A percentile compares a stretch with the other conserved stretches of the same genome.
Evolutionary conservation across 345 rosid species (phyloP).

Genomic region (Erucastrum elatum): DNA sequence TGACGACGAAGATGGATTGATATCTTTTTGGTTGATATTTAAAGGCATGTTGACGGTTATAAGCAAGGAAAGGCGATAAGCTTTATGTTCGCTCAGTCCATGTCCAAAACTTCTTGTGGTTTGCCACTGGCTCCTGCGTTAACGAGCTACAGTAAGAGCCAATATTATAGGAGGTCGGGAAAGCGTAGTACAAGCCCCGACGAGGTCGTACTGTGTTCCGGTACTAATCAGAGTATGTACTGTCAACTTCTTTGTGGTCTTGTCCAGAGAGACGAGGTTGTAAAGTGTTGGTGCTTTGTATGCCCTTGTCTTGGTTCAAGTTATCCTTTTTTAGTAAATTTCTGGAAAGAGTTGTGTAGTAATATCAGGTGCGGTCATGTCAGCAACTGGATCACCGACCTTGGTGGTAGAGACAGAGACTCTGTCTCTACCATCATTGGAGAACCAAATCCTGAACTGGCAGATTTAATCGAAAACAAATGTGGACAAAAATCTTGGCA

Average conservation of each 20-base stretch:
- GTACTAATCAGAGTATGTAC: neutral
- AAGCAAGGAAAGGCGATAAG: neutral
- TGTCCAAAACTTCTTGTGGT: neutral
- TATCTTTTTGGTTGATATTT: neutral
- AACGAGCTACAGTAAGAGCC: neutral
- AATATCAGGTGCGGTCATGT: neutral
- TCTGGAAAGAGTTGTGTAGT: neutral
- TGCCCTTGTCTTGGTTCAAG: neutral
- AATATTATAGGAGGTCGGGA: neutral
- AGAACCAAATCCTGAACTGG: too few relatives aligned
- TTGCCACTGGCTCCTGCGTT: neutral
- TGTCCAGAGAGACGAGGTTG: neutral
- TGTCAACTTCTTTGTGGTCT: slow-evolving; percentile 3
- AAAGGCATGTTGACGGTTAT: neutral
- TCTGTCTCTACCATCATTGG: too few relatives aligned
- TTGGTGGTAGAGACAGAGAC: too few relatives aligned
- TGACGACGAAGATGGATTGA: neutral
- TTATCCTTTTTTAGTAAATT: neutral
- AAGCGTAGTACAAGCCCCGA: neutral
- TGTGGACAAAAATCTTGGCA: too few relatives aligned
- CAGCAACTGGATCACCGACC: neutral
- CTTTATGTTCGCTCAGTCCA: neutral
- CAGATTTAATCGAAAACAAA: too few relatives aligned
- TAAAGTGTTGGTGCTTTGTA: neutral
- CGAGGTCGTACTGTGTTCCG: neutral